These are phyloP conservation scores for Anthoceros angustus DNA, from an alignment of 225 moss, liverwort and hornwort genomes.

Conservation along the genomic window DNA sequence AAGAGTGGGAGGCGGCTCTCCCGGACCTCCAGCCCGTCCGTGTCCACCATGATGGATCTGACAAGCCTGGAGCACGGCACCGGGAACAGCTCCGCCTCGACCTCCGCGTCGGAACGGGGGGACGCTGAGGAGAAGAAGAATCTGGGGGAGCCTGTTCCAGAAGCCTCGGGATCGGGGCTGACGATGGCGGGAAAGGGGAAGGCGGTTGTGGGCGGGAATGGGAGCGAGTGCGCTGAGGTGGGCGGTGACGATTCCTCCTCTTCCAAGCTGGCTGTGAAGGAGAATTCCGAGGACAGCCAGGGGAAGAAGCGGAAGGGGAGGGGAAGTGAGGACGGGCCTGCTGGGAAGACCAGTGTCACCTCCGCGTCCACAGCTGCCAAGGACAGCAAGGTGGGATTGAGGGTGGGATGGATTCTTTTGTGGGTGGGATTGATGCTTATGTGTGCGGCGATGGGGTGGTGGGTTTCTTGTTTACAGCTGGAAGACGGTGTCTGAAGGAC, in stretches of 20 bases:
- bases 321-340: not conserved
- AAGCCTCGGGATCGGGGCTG: not conserved
- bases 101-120: not conserved
- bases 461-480: no score
- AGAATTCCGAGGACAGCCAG: not conserved
- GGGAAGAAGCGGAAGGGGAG: conserved; percentile 3
- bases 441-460: no score
- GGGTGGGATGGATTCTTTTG: no score
- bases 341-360: not conserved
- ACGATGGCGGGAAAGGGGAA: not conserved
- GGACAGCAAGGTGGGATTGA: not conserved
- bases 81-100: not conserved
- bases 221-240: not conserved
- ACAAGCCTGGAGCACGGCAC: not conserved
- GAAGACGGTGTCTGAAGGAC: no score
- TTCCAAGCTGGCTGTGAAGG: not conserved
- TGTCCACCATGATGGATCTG: not conserved
- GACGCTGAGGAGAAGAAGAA: not conserved
- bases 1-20: not conserved
- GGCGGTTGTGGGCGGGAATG: not conserved
- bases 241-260: not conserved
- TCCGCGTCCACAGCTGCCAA: not conserved
- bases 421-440: no score
- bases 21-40: not conserved
- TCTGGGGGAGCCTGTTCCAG: not conserved